These are phyloP conservation scores for Quercus lobata DNA, from an alignment of 331 rosid species.

Conservation along the genomic window DNA sequence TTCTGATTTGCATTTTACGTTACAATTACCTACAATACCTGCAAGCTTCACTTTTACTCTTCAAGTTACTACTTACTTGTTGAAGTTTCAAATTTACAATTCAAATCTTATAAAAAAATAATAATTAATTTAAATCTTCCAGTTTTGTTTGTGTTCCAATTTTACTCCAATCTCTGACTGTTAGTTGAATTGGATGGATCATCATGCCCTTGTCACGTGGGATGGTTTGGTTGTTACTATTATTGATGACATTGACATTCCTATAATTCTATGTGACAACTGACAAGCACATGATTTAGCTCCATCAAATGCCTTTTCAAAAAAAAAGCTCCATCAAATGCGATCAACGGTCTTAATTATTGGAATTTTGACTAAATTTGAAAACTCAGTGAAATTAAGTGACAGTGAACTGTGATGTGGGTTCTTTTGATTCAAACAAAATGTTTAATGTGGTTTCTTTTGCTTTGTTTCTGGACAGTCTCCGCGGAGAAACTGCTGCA, in stretches of 20 bases:
- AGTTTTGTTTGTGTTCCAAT: neutral
- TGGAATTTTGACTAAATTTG: neutral
- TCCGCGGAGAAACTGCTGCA: constrained; percentile 94
- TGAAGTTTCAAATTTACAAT: neutral
- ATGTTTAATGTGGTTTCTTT: constrained; percentile 13
- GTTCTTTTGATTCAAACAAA: neutral
- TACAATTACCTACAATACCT: neutral
- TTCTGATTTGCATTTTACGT: no score
- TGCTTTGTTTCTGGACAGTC: constrained; percentile 43
- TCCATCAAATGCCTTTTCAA: no score
- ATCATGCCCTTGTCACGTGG: neutral
- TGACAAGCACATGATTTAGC: neutral
- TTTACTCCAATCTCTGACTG: neutral
- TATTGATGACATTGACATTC: neutral
- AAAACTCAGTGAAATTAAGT: neutral
- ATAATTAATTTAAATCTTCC: neutral
- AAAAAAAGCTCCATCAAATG: no score
- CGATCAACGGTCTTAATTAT: neutral
- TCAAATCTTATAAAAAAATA: no score
- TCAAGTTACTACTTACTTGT: neutral
- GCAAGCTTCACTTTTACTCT: neutral
- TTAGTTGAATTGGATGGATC: neutral
- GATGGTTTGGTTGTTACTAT: neutral
- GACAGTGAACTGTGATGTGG: neutral
- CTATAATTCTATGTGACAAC: neutral